A percentile compares a stretch with the other conserved stretches of the same genome.
Conservation (phyloP, 768 basidiomycete species). For the Tubosaeta sp. region DNA sequence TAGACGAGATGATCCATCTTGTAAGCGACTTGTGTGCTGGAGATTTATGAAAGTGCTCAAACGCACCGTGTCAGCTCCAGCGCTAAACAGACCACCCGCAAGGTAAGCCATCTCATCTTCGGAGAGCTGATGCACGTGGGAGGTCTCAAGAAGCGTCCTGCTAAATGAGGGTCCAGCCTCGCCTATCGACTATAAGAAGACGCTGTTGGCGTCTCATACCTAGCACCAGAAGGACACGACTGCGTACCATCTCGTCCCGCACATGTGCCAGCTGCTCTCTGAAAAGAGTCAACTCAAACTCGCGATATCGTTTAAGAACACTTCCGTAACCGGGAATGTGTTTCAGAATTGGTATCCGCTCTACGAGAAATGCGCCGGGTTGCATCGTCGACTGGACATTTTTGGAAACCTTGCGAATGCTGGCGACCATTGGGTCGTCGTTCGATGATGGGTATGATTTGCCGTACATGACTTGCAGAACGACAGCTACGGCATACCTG, state of each 20-base stretch:
- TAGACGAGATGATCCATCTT: conserved; percentile 1
- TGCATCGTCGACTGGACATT: conserved; percentile 28
- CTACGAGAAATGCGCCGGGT: conserved; percentile 51
- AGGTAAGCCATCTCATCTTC: conserved; percentile 53
- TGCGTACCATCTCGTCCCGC: conserved; percentile 1
- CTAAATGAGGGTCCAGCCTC: conserved; percentile 36
- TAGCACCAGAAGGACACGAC: neutral
- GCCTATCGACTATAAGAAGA: conserved; percentile 4
- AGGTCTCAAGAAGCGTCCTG: conserved; percentile 48
- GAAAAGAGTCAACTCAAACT: conserved; percentile 48
- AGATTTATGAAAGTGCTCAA: no score
- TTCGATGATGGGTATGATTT: conserved; percentile 20
- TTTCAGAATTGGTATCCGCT: conserved; percentile 44
- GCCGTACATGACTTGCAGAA: conserved; percentile 24
- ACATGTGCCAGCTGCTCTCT: conserved; percentile 32
- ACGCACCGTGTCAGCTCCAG: conserved; percentile 50
- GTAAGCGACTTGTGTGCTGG: neutral
- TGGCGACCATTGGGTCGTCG: conserved; percentile 10
- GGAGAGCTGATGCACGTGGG: conserved; percentile 43
- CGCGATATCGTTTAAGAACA: conserved; percentile 28
- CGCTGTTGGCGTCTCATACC: neutral
- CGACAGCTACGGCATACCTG: conserved; percentile 21
- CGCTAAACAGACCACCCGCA: conserved; percentile 56
- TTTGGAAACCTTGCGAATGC: conserved; percentile 15
- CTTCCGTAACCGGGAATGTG: conserved; percentile 48